These are phyloP conservation scores for Phytophthora tentaculata DNA, from an alignment of 352 stramenopile genomes.

Conservation along the genomic window DNA sequence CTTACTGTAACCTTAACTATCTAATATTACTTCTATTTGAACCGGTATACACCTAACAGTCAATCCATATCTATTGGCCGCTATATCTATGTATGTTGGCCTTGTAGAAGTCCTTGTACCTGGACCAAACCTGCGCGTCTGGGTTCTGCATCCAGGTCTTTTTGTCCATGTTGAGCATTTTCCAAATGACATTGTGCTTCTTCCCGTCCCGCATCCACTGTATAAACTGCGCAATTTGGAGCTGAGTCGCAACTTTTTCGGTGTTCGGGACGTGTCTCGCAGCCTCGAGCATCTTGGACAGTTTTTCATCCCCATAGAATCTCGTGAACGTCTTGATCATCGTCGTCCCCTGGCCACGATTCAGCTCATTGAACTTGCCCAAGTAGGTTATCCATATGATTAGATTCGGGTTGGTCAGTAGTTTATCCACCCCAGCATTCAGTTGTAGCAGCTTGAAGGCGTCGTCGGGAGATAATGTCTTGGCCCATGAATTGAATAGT, in stretches of 20 bases:
- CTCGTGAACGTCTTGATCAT: constrained; percentile 19
- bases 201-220: constrained; percentile 4
- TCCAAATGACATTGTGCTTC: neutral
- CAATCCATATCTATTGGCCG: neutral
- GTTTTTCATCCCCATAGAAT: constrained; percentile 5
- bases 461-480: neutral
- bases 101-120: constrained; percentile 8
- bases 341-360: constrained; percentile 7
- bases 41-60: too few species aligned
- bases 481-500: neutral
- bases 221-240: constrained; percentile 7
- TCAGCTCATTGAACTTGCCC: constrained; percentile 1
- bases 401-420: constrained; percentile 6
- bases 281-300: constrained; percentile 14
- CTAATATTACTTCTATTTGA: too few species aligned
- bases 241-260: constrained; percentile 3
- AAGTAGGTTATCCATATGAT: constrained; percentile 5
- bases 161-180: constrained; percentile 1
- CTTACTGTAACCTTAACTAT: too few species aligned
- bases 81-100: neutral
- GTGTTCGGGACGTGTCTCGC: constrained; percentile 8
- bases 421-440: neutral
- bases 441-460: constrained; percentile 6
- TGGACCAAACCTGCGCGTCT: constrained; percentile 1
- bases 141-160: neutral